A percentile compares a stretch with the other conserved stretches of the same genome.
These are phyloP conservation scores for Penicillium sp. DNA, from an alignment of 2,329 filamentous ascomycete genomes.

Conservation along the genomic window DNA sequence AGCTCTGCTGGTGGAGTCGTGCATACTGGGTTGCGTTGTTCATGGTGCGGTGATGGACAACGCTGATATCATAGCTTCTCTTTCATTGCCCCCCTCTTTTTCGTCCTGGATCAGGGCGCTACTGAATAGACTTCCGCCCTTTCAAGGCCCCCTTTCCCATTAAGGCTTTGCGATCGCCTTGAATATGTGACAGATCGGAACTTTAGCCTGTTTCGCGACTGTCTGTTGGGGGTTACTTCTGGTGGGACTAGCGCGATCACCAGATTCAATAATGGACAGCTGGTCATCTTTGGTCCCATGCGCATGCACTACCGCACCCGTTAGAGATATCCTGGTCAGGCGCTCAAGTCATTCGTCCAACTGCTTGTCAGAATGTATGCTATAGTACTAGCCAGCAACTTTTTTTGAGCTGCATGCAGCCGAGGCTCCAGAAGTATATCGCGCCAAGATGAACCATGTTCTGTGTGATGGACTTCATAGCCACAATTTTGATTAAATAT, in stretches of 20 bases:
- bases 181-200: conserved; percentile 11
- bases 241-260: background rate
- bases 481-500: background rate
- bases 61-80: conserved; percentile 20
- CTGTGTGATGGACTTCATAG: background rate
- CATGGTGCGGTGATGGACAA: background rate
- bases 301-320: background rate
- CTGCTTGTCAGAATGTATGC: background rate
- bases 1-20: conserved; percentile 25
- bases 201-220: conserved; percentile 9
- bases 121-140: conserved; percentile 13
- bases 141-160: conserved; percentile 2
- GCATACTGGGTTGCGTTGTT: conserved; percentile 1
- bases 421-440: background rate
- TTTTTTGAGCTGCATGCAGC: conserved; percentile 6
- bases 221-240: conserved; percentile 1
- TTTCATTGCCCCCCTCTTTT: background rate
- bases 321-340: background rate
- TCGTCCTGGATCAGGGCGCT: background rate
- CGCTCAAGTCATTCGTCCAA: background rate
- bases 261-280: conserved; percentile 1
- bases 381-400: background rate
- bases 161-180: conserved; percentile 17
- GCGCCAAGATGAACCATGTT: conserved; percentile 1
- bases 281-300: background rate